phyloP scores from a whole-genome alignment of 148 eudicot species.

The Silene latifolia region DNA sequence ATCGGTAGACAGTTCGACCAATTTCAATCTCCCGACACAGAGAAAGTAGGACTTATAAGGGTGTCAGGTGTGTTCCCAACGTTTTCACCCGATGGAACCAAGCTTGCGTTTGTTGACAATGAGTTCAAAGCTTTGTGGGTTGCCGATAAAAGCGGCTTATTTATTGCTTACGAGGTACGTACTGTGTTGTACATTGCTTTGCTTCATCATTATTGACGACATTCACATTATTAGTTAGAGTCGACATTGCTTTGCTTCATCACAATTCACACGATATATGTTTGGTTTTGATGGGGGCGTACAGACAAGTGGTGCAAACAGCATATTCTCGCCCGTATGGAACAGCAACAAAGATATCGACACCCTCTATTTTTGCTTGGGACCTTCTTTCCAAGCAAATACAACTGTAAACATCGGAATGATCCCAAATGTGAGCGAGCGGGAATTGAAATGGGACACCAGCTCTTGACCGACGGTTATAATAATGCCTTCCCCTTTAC shows the following conservation, averaged over 20 bases:
- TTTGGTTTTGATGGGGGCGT: not conserved
- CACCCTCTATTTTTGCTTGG: slow-evolving; percentile 19
- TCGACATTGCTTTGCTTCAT: no score
- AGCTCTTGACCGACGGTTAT: not conserved
- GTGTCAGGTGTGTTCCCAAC: slow-evolving; percentile 14
- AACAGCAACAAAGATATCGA: slow-evolving; percentile 11
- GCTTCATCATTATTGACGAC: not conserved
- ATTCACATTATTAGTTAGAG: no score
- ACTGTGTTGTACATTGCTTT: not conserved
- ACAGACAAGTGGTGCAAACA: slow-evolving; percentile 8
- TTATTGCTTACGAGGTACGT: slow-evolving; percentile 13
- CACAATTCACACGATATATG: no score
- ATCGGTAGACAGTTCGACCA: not conserved
- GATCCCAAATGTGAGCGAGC: not conserved
- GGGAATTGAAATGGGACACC: not conserved
- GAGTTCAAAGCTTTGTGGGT: slow-evolving; percentile 15
- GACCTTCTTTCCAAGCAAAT: slow-evolving; percentile 11
- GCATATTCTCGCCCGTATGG: slow-evolving; percentile 17
- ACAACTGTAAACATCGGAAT: not conserved
- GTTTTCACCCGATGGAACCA: slow-evolving; percentile 9
- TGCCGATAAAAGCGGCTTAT: slow-evolving; percentile 10
- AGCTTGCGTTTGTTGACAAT: slow-evolving; percentile 26
- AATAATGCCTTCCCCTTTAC: slow-evolving; percentile 25
- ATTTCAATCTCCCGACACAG: not conserved
- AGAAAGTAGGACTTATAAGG: slow-evolving; percentile 5